phyloP scores from a whole-genome alignment of 2,329 filamentous ascomycete genomes.

The Calycina marina region DNA sequence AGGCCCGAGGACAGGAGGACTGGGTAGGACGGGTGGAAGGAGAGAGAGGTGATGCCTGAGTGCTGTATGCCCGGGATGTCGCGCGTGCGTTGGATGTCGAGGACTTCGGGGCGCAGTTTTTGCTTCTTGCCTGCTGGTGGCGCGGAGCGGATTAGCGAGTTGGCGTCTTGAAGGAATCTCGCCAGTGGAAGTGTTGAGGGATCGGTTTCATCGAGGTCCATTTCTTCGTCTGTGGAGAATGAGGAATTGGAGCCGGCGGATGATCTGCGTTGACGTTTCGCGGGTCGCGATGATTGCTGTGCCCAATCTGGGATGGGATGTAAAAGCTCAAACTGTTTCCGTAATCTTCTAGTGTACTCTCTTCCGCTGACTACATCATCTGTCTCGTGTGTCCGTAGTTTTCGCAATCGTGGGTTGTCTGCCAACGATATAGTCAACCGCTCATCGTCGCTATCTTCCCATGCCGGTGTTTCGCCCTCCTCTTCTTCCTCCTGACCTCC shows the following conservation, averaged over 20 bases:
- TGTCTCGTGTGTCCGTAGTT: constrained; percentile 63
- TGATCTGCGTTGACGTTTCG: constrained; percentile 35
- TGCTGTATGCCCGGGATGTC: constrained; percentile 70
- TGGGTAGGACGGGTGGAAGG: constrained; percentile 80
- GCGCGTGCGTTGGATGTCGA: constrained; percentile 80
- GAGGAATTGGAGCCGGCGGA: constrained; percentile 30
- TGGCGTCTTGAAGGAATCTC: constrained; percentile 61
- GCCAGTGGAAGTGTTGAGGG: constrained; percentile 65
- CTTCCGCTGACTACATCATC: constrained; percentile 79
- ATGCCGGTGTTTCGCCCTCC: constrained; percentile 42
- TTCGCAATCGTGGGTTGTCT: constrained; percentile 59
- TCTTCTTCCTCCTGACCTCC: constrained; percentile 22
- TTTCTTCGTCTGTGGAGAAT: constrained; percentile 27
- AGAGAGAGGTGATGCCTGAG: constrained; percentile 67
- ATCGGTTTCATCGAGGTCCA: constrained; percentile 40
- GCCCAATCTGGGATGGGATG: constrained; percentile 50
- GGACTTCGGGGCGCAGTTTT: constrained; percentile 70
- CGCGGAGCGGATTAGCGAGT: constrained; percentile 39
- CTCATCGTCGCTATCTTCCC: constrained; percentile 96
- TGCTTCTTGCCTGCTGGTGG: constrained; percentile 40
- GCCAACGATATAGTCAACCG: constrained; percentile 71
- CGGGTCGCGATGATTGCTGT: constrained; percentile 33
- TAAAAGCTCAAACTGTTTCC: constrained; percentile 56
- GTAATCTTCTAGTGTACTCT: constrained; percentile 69
- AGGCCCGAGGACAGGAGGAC: constrained; percentile 81